Evolutionary conservation across 208 protist genomes (phyloP).

Genomic region (Phytomonas francai): DNA sequence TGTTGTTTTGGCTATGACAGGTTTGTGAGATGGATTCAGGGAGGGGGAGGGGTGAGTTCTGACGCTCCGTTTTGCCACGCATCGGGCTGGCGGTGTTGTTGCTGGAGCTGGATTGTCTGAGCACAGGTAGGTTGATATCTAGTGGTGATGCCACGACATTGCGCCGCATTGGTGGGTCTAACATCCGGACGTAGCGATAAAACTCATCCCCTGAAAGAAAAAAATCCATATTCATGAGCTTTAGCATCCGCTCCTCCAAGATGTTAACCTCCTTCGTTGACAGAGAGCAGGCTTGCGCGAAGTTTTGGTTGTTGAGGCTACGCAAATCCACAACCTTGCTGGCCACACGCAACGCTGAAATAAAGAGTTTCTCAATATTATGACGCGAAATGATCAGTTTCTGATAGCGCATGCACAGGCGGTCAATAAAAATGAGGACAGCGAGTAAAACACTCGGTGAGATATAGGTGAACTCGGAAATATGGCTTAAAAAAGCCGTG

Average conservation of each 20-base stretch:
- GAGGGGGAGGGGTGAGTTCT: not conserved
- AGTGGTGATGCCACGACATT: not conserved
- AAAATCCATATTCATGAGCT: constrained; percentile 66
- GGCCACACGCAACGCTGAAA: constrained; percentile 64
- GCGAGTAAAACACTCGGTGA: constrained; percentile 68
- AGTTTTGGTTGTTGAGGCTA: constrained; percentile 85
- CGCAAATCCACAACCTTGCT: constrained; percentile 84
- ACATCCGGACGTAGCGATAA: constrained; percentile 39
- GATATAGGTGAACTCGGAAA: constrained; percentile 76
- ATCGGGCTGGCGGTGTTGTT: constrained; percentile 8
- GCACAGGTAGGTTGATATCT: constrained; percentile 1
- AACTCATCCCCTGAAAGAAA: constrained; percentile 73
- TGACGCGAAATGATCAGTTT: constrained; percentile 40
- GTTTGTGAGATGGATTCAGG: not conserved
- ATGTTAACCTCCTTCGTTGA: constrained; percentile 60
- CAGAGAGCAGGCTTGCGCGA: constrained; percentile 60
- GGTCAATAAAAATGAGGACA: constrained; percentile 75
- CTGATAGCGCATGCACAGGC: constrained; percentile 54
- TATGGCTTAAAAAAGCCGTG: constrained; percentile 21
- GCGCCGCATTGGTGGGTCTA: constrained; percentile 25
- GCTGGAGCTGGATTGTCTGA: constrained; percentile 5
- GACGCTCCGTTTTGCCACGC: not conserved
- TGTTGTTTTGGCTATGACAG: not conserved
- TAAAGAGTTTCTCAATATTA: constrained; percentile 68
- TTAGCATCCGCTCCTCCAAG: constrained; percentile 65